Evolutionary conservation across 148 eudicot genomes (phyloP), one percentile per base, ranked within the genome.

Genomic region (Suaeda aralocaspica): DNA sequence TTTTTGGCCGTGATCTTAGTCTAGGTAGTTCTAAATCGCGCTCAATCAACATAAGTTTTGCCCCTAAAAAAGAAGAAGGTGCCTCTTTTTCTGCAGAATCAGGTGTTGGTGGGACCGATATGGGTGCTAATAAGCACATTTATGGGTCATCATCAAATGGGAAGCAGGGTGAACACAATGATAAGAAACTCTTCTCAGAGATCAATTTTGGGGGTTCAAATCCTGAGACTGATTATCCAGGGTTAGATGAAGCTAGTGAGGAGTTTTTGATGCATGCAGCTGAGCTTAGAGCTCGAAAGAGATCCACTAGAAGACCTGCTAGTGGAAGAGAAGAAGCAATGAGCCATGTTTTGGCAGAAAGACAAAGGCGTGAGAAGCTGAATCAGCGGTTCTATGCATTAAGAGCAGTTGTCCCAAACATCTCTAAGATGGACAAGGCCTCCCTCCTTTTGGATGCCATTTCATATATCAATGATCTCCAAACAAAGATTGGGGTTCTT

Each of bases 371-470:
- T 4, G 97, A 94, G 74, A 94, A 94, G 76, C 97, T 94, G 41
- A 91, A 94, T 75, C 99, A 94, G 64, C 82, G 88, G 26, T 94
- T 94, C 72, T 94, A 94, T n/a, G 99, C 97, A 0, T 73, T 94
- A 59, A 84, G 99, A 82, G 95, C 98, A 0, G 90, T 94, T 42
- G 98, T 94, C 65, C 98, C 98, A 1, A 94, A 89, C 50, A 94
- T 94, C 74, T 91, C 98, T 22, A 94, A 94, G 75, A 91, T 94
- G 98, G 98, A 94, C 71, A 94, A 94, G 53, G 98, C 98, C 4
- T 94, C 98, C 14, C 87, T 94, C 21, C 91, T 94, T 52, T 93
- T 92, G 10, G 99, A 94, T 66, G 99, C 99, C 29, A 94, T 94
- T 64, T 78, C 96, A 0, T 89, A 89, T 62, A 91, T 91, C 36